Evolutionary conservation across 1,284 basidiomycete genomes (phyloP).

Genomic region (Sanghuangporus baumii): DNA sequence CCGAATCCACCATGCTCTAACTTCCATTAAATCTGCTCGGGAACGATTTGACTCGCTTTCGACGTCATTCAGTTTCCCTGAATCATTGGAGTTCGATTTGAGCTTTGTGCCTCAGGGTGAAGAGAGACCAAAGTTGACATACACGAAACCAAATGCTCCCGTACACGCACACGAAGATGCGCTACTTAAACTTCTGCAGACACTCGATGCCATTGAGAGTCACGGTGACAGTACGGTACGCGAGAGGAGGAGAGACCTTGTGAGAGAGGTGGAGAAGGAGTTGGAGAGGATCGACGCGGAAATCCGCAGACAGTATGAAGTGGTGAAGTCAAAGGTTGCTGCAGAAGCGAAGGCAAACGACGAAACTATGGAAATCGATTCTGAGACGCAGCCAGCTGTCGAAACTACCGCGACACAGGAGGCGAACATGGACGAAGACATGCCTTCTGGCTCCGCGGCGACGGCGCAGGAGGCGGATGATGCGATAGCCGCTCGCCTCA

Average conservation of each 20-base stretch:
- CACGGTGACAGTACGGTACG: conserved; percentile 54
- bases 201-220: conserved; percentile 63
- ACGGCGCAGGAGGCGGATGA: neutral
- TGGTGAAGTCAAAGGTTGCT: neutral
- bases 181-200: conserved; percentile 54
- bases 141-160: conserved; percentile 40
- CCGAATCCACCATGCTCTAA: conserved; percentile 15
- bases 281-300: conserved; percentile 36
- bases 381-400: neutral
- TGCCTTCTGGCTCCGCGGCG: neutral
- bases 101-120: neutral
- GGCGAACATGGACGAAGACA: neutral
- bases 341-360: neutral
- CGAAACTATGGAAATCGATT: neutral
- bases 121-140: conserved; percentile 26
- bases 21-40: conserved; percentile 1
- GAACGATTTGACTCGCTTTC: conserved; percentile 25
- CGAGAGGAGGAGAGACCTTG: conserved; percentile 50
- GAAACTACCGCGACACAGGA: neutral
- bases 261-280: conserved; percentile 57
- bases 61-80: conserved; percentile 29
- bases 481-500: neutral
- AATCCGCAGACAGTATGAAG: conserved; percentile 5
- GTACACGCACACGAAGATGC: conserved; percentile 47
- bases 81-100: conserved; percentile 5